These are phyloP conservation scores for Erodium trifolium DNA, from an alignment of 441 rosid genomes.

Conservation along the genomic window DNA sequence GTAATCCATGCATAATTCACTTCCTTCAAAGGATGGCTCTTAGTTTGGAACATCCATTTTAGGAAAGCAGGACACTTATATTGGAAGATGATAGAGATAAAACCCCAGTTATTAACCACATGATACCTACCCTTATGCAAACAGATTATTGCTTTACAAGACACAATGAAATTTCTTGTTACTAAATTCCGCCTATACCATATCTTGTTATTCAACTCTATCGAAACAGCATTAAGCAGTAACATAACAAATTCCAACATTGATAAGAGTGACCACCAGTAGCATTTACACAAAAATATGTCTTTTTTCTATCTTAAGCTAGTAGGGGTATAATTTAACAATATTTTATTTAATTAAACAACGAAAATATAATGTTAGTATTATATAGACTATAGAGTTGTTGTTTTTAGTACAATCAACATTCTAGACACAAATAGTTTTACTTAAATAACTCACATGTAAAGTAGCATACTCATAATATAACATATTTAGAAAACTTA, in stretches of 20 bases:
- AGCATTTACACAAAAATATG: not conserved
- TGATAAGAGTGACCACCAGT: not conserved
- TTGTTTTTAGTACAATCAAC: too few relatives aligned
- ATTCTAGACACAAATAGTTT: too few relatives aligned
- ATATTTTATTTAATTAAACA: too few relatives aligned
- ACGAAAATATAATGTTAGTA: too few relatives aligned
- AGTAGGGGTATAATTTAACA: too few relatives aligned
- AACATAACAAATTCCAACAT: not conserved
- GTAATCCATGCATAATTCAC: not conserved
- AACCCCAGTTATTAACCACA: not conserved
- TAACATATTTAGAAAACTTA: too few relatives aligned
- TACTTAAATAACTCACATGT: too few relatives aligned
- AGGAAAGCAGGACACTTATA: not conserved
- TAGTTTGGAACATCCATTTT: too few relatives aligned
- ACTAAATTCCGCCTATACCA: not conserved
- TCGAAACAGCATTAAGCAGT: not conserved
- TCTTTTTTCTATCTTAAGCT: not conserved
- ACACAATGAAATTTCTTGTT: not conserved
- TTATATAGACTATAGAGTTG: too few relatives aligned
- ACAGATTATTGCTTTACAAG: not conserved
- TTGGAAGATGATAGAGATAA: not conserved
- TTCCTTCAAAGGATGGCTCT: not conserved
- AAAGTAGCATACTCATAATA: too few relatives aligned
- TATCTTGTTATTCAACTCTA: not conserved
- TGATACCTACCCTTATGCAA: not conserved